Conservation (phyloP, 2,329 filamentous ascomycete species). For the Bipolaris oryzae region DNA sequence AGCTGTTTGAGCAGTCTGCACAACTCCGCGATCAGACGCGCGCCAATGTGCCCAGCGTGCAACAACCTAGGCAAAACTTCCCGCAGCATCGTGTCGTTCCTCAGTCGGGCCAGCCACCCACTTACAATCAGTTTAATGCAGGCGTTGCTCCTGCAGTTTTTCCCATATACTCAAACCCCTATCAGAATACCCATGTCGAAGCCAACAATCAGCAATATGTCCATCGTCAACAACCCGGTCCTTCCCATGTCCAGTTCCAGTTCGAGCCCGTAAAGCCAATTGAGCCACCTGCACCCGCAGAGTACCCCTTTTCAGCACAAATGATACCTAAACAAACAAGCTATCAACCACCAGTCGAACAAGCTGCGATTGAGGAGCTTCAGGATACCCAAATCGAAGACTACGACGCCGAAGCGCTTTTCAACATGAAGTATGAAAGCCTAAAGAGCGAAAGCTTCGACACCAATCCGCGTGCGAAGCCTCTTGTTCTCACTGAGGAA, state of each 20-base stretch:
- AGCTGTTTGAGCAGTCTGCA: conserved; percentile 22
- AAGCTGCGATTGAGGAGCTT: conserved; percentile 12
- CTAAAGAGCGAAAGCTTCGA: conserved; percentile 60
- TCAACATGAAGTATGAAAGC: conserved; percentile 55
- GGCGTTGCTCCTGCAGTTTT: background rate
- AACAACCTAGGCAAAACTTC: conserved; percentile 3
- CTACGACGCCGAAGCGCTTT: conserved; percentile 55
- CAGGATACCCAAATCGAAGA: conserved; percentile 41
- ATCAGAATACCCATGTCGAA: background rate
- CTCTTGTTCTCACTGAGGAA: conserved; percentile 27
- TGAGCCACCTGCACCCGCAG: conserved; percentile 4
- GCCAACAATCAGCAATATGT: conserved; percentile 6
- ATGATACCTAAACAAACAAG: conserved; percentile 12
- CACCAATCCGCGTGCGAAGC: conserved; percentile 32
- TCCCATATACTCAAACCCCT: background rate
- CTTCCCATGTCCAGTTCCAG: conserved; percentile 1
- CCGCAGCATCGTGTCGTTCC: conserved; percentile 5
- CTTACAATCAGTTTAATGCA: conserved; percentile 14
- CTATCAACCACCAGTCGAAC: conserved; percentile 14
- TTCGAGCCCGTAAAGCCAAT: conserved; percentile 1
- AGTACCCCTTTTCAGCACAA: conserved; percentile 5
- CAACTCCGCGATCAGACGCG: conserved; percentile 30
- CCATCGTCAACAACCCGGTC: conserved; percentile 1
- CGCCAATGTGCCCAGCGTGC: conserved; percentile 5
- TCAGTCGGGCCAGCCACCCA: conserved; percentile 18